These are phyloP conservation scores for Leavenworthia alabamica DNA, from an alignment of 345 rosid species.

Conservation along the genomic window DNA sequence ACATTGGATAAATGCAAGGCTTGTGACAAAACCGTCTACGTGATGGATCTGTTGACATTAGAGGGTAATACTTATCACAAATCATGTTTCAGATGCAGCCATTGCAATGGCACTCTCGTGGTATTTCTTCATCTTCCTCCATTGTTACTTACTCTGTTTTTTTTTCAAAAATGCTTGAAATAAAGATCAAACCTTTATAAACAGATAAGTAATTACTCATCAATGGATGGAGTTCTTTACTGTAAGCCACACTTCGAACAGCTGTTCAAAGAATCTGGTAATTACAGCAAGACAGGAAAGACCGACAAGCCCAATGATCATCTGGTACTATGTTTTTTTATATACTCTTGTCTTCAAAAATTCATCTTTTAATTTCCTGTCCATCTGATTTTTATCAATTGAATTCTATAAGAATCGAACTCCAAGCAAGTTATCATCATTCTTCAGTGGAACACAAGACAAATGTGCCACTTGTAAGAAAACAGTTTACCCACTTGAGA, in stretches of 20 bases:
- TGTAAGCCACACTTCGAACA: conserved; percentile 95
- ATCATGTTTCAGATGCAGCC: conserved; percentile 84
- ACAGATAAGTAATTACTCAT: conserved; percentile 92
- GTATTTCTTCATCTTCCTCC: conserved; percentile 29
- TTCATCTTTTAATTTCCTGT: not conserved
- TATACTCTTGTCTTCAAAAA: too few species aligned
- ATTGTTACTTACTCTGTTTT: conserved; percentile 6
- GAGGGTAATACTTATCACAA: conserved; percentile 93
- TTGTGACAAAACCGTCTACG: conserved; percentile 87
- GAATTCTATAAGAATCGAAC: conserved; percentile 51
- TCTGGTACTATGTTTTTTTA: too few species aligned
- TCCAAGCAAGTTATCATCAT: conserved; percentile 69
- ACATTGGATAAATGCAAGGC: conserved; percentile 98
- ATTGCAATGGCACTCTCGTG: conserved; percentile 89
- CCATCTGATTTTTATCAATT: not conserved
- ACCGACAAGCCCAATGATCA: conserved; percentile 48
- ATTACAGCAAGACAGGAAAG: conserved; percentile 68
- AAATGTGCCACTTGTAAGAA: conserved; percentile 79
- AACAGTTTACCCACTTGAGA: conserved; percentile 93
- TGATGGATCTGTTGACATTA: conserved; percentile 72
- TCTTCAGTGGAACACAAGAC: conserved; percentile 94
- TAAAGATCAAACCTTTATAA: not conserved
- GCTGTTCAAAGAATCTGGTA: conserved; percentile 94
- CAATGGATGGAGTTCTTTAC: conserved; percentile 96
- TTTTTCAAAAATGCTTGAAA: not conserved